These are phyloP conservation scores for Lactuca sativa DNA, from an alignment of 129 eudicot species.

Conservation along the genomic window DNA sequence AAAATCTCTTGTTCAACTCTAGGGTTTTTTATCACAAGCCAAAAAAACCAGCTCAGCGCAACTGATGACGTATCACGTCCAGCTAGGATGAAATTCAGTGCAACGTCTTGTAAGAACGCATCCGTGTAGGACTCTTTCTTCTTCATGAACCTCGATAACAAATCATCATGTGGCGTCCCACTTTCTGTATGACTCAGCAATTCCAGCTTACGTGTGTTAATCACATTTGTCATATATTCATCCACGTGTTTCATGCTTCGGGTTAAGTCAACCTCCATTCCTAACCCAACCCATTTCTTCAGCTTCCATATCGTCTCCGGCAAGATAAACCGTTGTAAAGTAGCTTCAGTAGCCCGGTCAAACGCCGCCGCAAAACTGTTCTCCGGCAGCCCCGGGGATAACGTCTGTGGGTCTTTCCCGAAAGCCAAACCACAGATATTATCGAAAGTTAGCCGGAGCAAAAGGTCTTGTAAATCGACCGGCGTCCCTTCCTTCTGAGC, in stretches of 20 bases:
- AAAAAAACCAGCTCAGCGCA: slow-evolving; percentile 69
- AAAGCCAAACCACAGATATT: slow-evolving; percentile 67
- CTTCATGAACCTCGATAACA: slow-evolving; percentile 60
- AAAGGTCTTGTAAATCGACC: slow-evolving; percentile 53
- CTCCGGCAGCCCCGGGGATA: slow-evolving; percentile 46
- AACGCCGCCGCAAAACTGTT: slow-evolving; percentile 51
- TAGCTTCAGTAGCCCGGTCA: slow-evolving; percentile 67
- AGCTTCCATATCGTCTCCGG: slow-evolving; percentile 54
- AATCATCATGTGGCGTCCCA: slow-evolving; percentile 45
- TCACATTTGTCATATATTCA: slow-evolving; percentile 46
- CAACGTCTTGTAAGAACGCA: slow-evolving; percentile 53
- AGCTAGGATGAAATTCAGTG: slow-evolving; percentile 64
- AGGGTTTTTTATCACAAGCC: slow-evolving; percentile 44
- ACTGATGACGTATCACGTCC: slow-evolving; percentile 76
- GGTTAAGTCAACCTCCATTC: slow-evolving; percentile 50
- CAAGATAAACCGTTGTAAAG: slow-evolving; percentile 50
- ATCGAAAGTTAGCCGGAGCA: slow-evolving; percentile 64
- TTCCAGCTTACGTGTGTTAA: slow-evolving; percentile 57
- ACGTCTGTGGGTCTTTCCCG: slow-evolving; percentile 59
- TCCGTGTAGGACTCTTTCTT: slow-evolving; percentile 51
- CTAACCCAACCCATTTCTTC: slow-evolving; percentile 49
- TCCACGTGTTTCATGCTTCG: slow-evolving; percentile 53
- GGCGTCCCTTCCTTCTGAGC: slow-evolving; percentile 47
- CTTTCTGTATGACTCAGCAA: slow-evolving; percentile 29
- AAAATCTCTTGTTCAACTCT: slow-evolving; percentile 50